Evolutionary conservation across 805 yeast genomes (phyloP).

Genomic region (Kregervanrija fluxuum): DNA sequence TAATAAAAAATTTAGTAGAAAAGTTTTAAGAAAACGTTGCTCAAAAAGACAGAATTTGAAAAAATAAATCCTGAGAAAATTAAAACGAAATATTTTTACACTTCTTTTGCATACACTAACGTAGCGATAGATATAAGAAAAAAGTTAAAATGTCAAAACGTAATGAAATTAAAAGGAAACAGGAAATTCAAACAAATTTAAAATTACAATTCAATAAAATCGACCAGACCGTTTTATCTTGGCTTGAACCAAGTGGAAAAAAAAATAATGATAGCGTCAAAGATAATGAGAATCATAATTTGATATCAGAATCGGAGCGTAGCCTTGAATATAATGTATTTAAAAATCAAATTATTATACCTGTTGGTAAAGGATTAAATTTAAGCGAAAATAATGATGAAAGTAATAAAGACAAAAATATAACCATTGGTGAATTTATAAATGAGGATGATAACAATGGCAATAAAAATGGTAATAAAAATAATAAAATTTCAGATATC

Average conservation of each 20-base stretch:
- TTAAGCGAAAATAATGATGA: conserved; percentile 4
- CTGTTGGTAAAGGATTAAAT: conserved; percentile 25
- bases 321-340: background rate
- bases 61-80: background rate
- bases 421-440: conserved; percentile 16
- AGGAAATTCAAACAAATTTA: conserved; percentile 39
- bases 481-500: conserved; percentile 7
- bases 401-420: conserved; percentile 2
- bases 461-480: conserved; percentile 4
- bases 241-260: conserved; percentile 25
- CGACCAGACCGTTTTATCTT: conserved; percentile 30
- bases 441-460: conserved; percentile 9
- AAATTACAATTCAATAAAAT: conserved; percentile 35
- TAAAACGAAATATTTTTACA: too few species aligned
- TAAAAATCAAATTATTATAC: conserved; percentile 7
- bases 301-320: background rate
- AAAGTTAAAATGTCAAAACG: conserved; percentile 19
- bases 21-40: background rate
- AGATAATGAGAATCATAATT: background rate
- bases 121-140: too few species aligned
- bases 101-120: too few species aligned
- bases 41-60: background rate
- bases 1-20: too few species aligned
- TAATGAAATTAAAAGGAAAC: conserved; percentile 39
- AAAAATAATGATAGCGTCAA: too few species aligned